Base-by-base conservation (phyloP, 2,329 filamentous ascomycete genomes). In the Colletotrichum viniferum region DNA sequence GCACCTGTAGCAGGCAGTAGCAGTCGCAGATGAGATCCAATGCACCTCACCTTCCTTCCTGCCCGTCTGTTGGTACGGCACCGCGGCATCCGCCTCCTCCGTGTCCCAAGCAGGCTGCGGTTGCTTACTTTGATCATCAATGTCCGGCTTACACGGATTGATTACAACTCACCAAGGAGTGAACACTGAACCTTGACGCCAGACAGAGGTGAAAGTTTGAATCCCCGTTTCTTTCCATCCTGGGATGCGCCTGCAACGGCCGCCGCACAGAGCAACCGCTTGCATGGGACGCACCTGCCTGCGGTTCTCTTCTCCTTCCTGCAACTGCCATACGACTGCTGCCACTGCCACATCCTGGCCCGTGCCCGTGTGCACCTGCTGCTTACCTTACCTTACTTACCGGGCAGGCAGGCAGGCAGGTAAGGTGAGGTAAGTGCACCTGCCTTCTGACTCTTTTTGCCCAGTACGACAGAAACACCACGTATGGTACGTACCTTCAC, bases 211-310 rank as follows among this genome's bases (percentile, higher is more conserved):
- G 43, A 48, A 4, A 21, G 60, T 26, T 38, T 63, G n/a, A 63
- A 36, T 21, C 21, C 26, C 14, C 5, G 32, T 24, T 63, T n/a
- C n/a, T 55, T 43, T 60, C 34, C 52, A 16, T 21, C 55, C 52
- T 34, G 34, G 55, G 32, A 60, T 61, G 66, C 26, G 28, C 67
- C 56, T 36, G 55, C 34, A 69, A 69, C 55, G 56, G 30, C n/a
- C 16, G 38, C 52, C 68, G 58, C 71, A 73, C 71, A 69, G 71
- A 55, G 58, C 72, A 74, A 32, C 60, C 12, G 72, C 28, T 74
- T 70, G 67, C 61, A 66, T 67, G 21, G 43, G 43, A 61, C 68
- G 72, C 72, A 73, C 73, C 18, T 68, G 69, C 73, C 69, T 58
- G 26, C 63, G 9, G 73, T 75, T 75, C 72, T 56, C 36, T 30